phyloP scores from a whole-genome alignment of 352 stramenopile species.

The Globisporangium megalacanthum region DNA sequence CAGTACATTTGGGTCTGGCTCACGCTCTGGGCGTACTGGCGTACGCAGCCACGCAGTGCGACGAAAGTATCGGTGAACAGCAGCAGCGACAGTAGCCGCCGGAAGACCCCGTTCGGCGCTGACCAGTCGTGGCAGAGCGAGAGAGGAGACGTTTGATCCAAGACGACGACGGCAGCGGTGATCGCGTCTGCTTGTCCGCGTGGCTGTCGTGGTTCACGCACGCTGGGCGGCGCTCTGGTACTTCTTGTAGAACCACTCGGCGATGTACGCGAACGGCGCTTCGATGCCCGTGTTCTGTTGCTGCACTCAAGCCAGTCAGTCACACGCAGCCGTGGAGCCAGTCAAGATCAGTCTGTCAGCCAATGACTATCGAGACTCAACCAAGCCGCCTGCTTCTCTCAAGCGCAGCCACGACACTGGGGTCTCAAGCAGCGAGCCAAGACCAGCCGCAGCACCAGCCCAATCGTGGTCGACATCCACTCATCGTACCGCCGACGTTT shows the following conservation, averaged over 20 bases:
- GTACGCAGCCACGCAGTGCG: slow-evolving; percentile 10
- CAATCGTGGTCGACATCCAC: background rate
- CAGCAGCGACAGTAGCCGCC: background rate
- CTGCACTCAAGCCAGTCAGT: slow-evolving; percentile 14
- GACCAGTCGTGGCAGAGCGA: background rate
- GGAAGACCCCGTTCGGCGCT: slow-evolving; percentile 5
- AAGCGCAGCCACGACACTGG: background rate
- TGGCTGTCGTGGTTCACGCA: slow-evolving; percentile 15
- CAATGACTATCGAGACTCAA: background rate
- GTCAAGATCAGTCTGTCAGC: slow-evolving; percentile 1
- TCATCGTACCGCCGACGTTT: slow-evolving; percentile 56
- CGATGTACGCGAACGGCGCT: slow-evolving; percentile 71
- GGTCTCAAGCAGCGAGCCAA: background rate
- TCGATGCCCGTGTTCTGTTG: slow-evolving; percentile 74
- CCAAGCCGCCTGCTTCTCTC: background rate
- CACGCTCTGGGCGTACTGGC: slow-evolving; percentile 11
- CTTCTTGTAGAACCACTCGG: slow-evolving; percentile 82
- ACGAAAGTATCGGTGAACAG: background rate
- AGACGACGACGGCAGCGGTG: too few species aligned
- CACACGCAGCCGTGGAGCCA: background rate
- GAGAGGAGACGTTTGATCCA: too few species aligned
- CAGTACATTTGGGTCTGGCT: slow-evolving; percentile 22
- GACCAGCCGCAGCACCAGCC: background rate
- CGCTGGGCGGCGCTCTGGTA: slow-evolving; percentile 65
- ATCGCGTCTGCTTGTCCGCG: background rate